Base-by-base conservation (phyloP, 768 basidiomycete genomes). In the Suillus fuscotomentosus region DNA sequence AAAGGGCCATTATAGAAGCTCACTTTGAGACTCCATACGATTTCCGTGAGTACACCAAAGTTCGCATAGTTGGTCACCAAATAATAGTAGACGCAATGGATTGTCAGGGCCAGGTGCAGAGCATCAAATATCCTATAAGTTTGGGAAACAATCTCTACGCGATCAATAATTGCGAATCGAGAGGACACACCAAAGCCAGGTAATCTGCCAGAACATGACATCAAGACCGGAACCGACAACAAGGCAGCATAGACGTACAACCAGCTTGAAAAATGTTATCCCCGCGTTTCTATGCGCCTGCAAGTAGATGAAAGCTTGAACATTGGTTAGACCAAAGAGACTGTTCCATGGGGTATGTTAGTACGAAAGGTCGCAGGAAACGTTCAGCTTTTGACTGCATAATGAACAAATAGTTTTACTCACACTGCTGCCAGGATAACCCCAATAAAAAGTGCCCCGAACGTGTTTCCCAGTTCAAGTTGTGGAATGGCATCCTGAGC, bases 401-500 rank as follows among this genome's bases (percentile, higher is more conserved):
- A 24, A 8, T 10, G 5, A 41, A 24, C 5, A 2, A 41, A 24
- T 17, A 17, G 39, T 17, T 6, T 41, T 27, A 57, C 56, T 41
- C 3, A 57, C 56, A 57, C 17, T 57, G 56, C 56, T 41, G 56
- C 39, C 15, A 57, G 22, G 24, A 22, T 5, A 27, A 57, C 56
- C 2, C 56, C 56, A 41, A 57, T 57, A 24, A 57, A 57, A 57
- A 57, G 56, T 11, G 56, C 56, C 10, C 56, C 56, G 9, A 57
- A 41, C 5, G 38, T 57, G 24, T 27, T 57, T 17, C 39, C 39
- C 8, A 57, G 15, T 15, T 57, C 3, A 20, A 57, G 24, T 15
- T 41, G 56, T 11, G 24, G 24, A 15, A 24, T 15, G 9, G 39
- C 4, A 22, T 41, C 24, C 5, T 41, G 56, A 14, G 15, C 24